A percentile compares a stretch with the other conserved stretches of the same genome.
Conservation (phyloP, 140 eudicot genomes). For the Bidens hawaiensis region DNA sequence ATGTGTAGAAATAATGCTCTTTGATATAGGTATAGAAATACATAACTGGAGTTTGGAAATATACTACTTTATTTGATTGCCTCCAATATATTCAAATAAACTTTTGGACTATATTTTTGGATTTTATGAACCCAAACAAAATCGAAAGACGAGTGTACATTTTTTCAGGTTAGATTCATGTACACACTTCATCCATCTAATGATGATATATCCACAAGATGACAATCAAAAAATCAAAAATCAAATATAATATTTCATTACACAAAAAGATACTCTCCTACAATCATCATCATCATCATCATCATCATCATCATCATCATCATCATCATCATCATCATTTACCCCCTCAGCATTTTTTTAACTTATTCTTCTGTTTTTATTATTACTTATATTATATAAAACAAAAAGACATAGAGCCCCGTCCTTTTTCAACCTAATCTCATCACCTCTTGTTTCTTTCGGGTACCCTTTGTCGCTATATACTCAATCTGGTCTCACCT, state of each 20-base stretch:
- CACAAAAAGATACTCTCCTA: conserved; percentile 8
- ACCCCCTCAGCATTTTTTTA: conserved; percentile 4
- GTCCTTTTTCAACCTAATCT: conserved; percentile 27
- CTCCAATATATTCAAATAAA: background rate
- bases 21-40: no score
- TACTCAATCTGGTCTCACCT: conserved; percentile 16
- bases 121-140: conserved; percentile 16
- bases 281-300: conserved; percentile 13
- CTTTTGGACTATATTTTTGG: conserved; percentile 23
- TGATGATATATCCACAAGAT: conserved; percentile 26
- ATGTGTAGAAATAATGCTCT: no score
- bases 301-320: no score
- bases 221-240: conserved; percentile 24
- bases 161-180: conserved; percentile 22
- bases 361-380: background rate
- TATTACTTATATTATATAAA: background rate
- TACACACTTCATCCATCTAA: conserved; percentile 19
- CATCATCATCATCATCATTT: no score
- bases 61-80: no score
- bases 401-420: conserved; percentile 27
- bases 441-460: conserved; percentile 27
- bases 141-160: conserved; percentile 7
- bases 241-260: conserved; percentile 5
- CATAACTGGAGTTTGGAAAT: no score
- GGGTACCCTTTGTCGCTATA: conserved; percentile 40